Percentiles rank a stretch among this genome's conserved stretches.
These are phyloP conservation scores for Mortierella polycephala DNA, from an alignment of 371 early-diverging fungal species.

Conservation along the genomic window DNA sequence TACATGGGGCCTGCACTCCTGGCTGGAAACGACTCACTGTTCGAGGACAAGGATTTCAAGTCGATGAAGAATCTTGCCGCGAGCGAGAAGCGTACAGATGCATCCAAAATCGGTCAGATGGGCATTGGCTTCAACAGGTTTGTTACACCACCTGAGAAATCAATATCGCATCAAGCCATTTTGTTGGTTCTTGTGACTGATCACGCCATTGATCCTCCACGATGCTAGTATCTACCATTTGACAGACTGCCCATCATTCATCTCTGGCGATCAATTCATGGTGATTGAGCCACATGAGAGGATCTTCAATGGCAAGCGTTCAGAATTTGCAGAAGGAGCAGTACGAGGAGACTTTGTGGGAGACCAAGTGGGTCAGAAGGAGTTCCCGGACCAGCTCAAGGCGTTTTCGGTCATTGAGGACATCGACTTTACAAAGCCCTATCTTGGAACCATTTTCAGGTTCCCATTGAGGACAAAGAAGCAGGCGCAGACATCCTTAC, in stretches of 20 bases:
- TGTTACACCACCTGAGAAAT: background rate
- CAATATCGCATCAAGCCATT: background rate
- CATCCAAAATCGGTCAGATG: constrained; percentile 50
- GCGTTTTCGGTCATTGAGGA: constrained; percentile 29
- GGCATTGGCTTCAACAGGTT: constrained; percentile 52
- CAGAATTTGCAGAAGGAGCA: constrained; percentile 8
- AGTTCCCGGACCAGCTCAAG: constrained; percentile 30
- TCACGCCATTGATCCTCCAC: too few species aligned
- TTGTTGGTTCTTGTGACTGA: too few species aligned
- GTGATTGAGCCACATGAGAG: constrained; percentile 51
- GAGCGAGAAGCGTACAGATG: constrained; percentile 45
- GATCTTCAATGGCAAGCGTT: constrained; percentile 24
- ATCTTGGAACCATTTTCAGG: constrained; percentile 42
- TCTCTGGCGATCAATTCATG: constrained; percentile 33
- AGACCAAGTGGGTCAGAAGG: background rate
- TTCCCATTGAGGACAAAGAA: constrained; percentile 31
- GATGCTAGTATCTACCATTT: constrained; percentile 46
- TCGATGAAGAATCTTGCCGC: constrained; percentile 42
- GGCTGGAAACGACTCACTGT: constrained; percentile 43
- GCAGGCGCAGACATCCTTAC: constrained; percentile 15
- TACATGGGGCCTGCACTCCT: constrained; percentile 56
- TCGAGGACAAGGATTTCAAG: constrained; percentile 37
- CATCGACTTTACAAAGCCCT: constrained; percentile 26
- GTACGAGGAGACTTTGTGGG: constrained; percentile 22
- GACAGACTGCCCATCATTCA: constrained; percentile 54